Conservation (phyloP, 805 yeast species). For the Myxozyma vanderwaltii region DNA sequence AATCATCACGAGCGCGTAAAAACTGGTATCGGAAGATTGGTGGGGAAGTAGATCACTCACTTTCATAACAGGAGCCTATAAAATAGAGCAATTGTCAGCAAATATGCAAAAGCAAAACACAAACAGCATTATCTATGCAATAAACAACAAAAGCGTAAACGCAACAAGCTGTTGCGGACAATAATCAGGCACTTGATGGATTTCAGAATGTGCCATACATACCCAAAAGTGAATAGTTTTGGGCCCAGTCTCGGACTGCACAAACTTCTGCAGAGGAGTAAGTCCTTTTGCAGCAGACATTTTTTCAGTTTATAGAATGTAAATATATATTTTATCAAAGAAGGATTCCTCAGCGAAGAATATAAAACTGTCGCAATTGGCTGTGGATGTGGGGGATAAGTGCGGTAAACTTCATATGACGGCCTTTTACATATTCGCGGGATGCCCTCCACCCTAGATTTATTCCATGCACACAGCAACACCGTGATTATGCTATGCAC, state of each 20-base stretch:
- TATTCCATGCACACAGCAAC: background rate
- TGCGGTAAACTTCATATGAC: no score
- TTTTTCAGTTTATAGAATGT: background rate
- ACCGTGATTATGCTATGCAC: background rate
- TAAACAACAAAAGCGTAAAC: background rate
- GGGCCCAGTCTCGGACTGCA: slow-evolving; percentile 92
- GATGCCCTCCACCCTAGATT: background rate
- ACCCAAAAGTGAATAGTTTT: slow-evolving; percentile 98
- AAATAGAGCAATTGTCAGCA: background rate
- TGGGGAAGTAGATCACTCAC: slow-evolving; percentile 35
- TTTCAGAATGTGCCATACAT: slow-evolving; percentile 37
- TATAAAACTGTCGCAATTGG: background rate
- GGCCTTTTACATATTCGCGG: background rate
- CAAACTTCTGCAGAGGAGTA: slow-evolving; percentile 59
- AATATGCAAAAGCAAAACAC: no score
- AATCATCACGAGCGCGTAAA: background rate
- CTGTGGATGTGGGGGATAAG: background rate
- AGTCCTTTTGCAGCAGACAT: slow-evolving; percentile 17
- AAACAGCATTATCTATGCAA: no score
- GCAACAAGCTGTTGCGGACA: no score
- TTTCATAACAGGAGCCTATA: slow-evolving; percentile 61
- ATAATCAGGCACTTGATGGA: background rate
- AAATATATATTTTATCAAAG: no score
- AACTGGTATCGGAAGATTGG: background rate
- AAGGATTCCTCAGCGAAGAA: no score